Evolutionary conservation across 176 grass and related monocot species (phyloP).

Genomic region (Tillandsia fasciculata): DNA sequence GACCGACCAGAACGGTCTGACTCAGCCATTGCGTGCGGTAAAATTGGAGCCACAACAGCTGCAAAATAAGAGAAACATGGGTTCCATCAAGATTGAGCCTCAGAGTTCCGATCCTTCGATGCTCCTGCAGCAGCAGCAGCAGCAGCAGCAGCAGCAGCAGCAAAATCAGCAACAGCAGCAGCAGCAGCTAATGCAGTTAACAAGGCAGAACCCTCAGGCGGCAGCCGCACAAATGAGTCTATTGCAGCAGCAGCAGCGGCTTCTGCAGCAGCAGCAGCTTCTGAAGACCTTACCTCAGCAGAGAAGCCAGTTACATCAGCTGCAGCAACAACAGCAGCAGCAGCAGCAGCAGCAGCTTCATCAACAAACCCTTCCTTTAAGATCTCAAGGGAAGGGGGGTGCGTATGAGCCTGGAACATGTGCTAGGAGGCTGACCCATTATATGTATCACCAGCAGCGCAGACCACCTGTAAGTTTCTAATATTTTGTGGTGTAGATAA

Average conservation of each 20-base stretch:
- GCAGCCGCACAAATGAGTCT: constrained; percentile 60
- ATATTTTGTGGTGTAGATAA: constrained; percentile 16
- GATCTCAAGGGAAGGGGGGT: constrained; percentile 28
- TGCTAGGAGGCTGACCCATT: constrained; percentile 82
- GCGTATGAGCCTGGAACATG: constrained; percentile 89
- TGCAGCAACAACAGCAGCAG: constrained; percentile 39
- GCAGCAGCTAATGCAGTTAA: constrained; percentile 54
- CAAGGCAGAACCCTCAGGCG: constrained; percentile 67
- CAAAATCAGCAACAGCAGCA: constrained; percentile 16
- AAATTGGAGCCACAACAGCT: constrained; percentile 69
- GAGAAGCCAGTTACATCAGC: constrained; percentile 48
- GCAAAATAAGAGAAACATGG: constrained; percentile 54
- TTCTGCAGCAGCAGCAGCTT: constrained; percentile 56
- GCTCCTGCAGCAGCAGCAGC: constrained; percentile 41
- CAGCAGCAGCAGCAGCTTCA: constrained; percentile 51
- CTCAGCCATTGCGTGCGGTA: constrained; percentile 29
- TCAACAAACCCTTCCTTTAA: constrained; percentile 56
- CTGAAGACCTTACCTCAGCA: constrained; percentile 52
- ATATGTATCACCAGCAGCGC: constrained; percentile 97
- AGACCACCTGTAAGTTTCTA: constrained; percentile 59
- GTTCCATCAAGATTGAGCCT: constrained; percentile 70
- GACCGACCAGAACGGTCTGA: constrained; percentile 39
- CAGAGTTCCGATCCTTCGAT: constrained; percentile 40
- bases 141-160: constrained; percentile 41
- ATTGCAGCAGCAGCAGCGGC: constrained; percentile 70